phyloP scores from a whole-genome alignment of 345 rosid genomes.

The Brassica nigra region DNA sequence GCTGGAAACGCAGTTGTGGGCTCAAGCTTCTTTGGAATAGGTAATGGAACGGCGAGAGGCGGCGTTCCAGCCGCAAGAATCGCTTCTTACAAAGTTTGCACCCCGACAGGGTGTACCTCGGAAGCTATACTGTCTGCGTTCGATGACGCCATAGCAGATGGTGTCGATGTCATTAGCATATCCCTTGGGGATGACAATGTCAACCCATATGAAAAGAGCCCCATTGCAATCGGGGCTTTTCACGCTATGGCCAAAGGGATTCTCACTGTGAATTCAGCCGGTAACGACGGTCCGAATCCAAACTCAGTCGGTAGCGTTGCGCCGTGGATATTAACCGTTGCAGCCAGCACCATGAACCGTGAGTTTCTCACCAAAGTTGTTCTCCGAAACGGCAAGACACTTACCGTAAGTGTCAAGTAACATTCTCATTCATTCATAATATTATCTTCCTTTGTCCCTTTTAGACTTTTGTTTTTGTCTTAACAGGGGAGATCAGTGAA shows the following conservation, averaged over 20 bases:
- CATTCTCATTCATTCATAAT: not conserved
- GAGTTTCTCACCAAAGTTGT: constrained; percentile 37
- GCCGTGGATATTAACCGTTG: constrained; percentile 57
- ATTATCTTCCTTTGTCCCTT: not conserved
- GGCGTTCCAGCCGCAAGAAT: constrained; percentile 58
- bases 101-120: accelerated
- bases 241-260: constrained; percentile 59
- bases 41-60: constrained; percentile 52
- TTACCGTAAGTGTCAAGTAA: constrained; percentile 43
- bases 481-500: constrained; percentile 48
- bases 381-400: constrained; percentile 44
- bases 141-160: constrained; percentile 71
- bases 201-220: not conserved
- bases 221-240: constrained; percentile 49
- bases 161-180: constrained; percentile 51
- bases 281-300: constrained; percentile 22
- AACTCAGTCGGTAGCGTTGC: constrained; percentile 1
- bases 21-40: constrained; percentile 47
- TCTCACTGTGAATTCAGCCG: constrained; percentile 47
- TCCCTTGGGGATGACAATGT: constrained; percentile 18
- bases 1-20: constrained; percentile 46
- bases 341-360: constrained; percentile 56
- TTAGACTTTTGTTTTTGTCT: not conserved
- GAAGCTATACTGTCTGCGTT: constrained; percentile 45
- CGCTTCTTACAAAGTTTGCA: constrained; percentile 50